Conservation (phyloP, 2,329 filamentous ascomycete genomes). For the Fusarium fracticaudum region DNA sequence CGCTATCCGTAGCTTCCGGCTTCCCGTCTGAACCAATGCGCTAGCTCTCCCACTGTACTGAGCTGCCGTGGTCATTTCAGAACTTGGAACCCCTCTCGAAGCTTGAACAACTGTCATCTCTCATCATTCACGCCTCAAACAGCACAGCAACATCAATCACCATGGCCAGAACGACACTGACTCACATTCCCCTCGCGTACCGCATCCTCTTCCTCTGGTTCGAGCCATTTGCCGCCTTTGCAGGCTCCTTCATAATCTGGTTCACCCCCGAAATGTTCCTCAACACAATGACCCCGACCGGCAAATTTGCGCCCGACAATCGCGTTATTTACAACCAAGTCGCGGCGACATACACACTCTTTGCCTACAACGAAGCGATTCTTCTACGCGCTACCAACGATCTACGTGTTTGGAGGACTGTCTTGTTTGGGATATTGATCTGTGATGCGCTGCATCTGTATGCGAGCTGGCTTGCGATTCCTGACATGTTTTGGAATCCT, state of each 20-base stretch:
- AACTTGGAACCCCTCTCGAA: background rate
- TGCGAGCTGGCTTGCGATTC: constrained; percentile 19
- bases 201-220: constrained; percentile 28
- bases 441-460: constrained; percentile 31
- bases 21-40: background rate
- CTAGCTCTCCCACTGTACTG: background rate
- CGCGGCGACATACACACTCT: constrained; percentile 26
- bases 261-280: constrained; percentile 7
- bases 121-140: background rate
- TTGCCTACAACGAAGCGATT: constrained; percentile 32
- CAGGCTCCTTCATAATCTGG: constrained; percentile 2
- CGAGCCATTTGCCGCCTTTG: constrained; percentile 16
- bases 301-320: constrained; percentile 26
- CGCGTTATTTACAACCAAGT: constrained; percentile 31
- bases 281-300: constrained; percentile 17
- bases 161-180: background rate
- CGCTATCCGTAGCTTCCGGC: background rate
- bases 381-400: constrained; percentile 22
- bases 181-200: constrained; percentile 20
- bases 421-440: constrained; percentile 13
- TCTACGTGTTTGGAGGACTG: constrained; percentile 11
- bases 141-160: background rate
- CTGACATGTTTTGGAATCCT: constrained; percentile 18
- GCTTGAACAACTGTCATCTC: no score
- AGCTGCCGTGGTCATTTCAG: background rate